Percentiles rank a stretch among this genome's conserved stretches.
phyloP scores from a whole-genome alignment of 2,329 filamentous ascomycete genomes.

The Endoconidiophora polonica region DNA sequence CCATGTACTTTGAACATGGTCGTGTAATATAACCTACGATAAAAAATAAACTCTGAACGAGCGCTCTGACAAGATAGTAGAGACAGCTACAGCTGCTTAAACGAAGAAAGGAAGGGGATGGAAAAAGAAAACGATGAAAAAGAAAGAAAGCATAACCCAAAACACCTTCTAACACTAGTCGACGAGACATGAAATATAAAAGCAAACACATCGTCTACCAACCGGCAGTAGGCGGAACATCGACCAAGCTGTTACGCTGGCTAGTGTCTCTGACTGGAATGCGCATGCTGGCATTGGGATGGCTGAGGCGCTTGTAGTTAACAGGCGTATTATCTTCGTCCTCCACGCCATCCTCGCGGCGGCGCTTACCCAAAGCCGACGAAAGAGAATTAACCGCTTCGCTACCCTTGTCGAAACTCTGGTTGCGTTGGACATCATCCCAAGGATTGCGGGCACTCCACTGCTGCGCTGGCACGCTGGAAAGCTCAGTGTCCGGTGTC shows the following conservation, averaged over 20 bases:
- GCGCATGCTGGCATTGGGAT: neutral
- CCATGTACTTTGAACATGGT: too few species aligned
- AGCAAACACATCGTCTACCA: neutral
- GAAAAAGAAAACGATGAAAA: neutral
- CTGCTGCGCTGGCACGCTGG: neutral
- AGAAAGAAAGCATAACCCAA: neutral
- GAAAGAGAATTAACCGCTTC: conserved; percentile 6
- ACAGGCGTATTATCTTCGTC: neutral
- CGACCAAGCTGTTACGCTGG: neutral
- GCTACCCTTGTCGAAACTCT: conserved; percentile 6
- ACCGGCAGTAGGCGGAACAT: neutral
- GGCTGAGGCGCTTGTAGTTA: conserved; percentile 8
- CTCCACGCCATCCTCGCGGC: conserved; percentile 8
- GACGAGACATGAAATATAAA: too few species aligned
- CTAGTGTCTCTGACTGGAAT: neutral
- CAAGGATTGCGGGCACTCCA: conserved; percentile 7
- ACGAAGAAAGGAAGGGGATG: neutral
- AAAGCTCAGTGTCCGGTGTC: neutral
- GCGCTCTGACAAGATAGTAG: too few species aligned
- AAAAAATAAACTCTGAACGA: neutral
- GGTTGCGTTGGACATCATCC: conserved; percentile 4
- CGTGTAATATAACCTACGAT: too few species aligned
- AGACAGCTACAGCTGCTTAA: neutral
- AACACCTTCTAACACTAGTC: too few species aligned
- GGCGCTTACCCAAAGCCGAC: conserved; percentile 4